phyloP scores from a whole-genome alignment of 108 stramenopile species.

The Pseudonitzschia delicatissima region DNA sequence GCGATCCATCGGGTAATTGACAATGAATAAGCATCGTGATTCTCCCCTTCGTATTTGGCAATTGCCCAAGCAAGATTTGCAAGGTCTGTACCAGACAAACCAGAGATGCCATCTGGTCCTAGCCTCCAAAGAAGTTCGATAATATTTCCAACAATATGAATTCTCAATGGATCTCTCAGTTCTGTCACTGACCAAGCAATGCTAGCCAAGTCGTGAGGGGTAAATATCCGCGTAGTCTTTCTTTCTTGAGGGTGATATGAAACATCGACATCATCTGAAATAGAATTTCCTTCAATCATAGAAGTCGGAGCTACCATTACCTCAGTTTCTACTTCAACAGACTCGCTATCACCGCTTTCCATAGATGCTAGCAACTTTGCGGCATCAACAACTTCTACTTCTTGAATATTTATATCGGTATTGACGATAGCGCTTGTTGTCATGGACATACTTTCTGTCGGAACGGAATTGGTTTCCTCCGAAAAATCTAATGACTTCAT shows the following conservation, averaged over 20 bases:
- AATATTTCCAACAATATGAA: conserved; percentile 30
- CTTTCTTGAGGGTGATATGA: not conserved
- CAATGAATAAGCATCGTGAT: conserved; percentile 9
- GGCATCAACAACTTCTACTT: conserved; percentile 45
- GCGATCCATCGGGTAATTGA: conserved; percentile 31
- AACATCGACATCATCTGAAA: not conserved
- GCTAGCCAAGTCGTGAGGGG: conserved; percentile 45
- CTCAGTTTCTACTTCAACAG: conserved; percentile 22
- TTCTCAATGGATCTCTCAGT: conserved; percentile 39
- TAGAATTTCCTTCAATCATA: conserved; percentile 5
- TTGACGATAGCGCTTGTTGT: not conserved
- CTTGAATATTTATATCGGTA: conserved; percentile 10
- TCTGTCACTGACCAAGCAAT: conserved; percentile 64
- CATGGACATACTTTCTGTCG: conserved; percentile 17
- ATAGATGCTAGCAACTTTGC: conserved; percentile 27
- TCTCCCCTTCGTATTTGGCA: conserved; percentile 26
- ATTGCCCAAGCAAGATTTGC: conserved; percentile 57
- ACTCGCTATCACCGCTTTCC: conserved; percentile 1
- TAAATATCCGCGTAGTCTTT: conserved; percentile 20
- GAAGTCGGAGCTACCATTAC: conserved; percentile 16
- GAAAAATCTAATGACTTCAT: not conserved
- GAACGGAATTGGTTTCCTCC: not conserved
- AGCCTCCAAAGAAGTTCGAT: conserved; percentile 23
- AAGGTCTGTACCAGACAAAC: conserved; percentile 33
- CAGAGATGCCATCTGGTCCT: conserved; percentile 19